Percentiles rank a stretch among this genome's conserved stretches.
Evolutionary conservation across 495 filamentous ascomycete genomes (phyloP).

Genomic region (Aspergillus sclerotioniger): DNA sequence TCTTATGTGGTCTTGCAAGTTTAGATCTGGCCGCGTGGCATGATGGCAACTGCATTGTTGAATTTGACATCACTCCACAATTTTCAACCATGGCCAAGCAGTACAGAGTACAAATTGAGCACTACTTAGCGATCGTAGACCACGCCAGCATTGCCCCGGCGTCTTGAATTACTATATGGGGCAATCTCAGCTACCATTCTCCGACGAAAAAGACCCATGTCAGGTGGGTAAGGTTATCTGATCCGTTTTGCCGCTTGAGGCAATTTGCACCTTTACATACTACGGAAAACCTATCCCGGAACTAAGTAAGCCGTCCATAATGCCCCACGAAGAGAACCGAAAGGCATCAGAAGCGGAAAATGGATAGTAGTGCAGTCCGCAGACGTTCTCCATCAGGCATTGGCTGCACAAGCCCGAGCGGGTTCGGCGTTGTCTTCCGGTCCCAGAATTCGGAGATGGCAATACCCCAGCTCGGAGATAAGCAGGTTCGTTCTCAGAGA

Average conservation of each 20-base stretch:
- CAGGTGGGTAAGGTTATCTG: neutral
- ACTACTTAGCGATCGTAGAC: no score
- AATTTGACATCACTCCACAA: no score
- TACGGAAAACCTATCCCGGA: neutral
- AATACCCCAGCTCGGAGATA: slow-evolving; percentile 1
- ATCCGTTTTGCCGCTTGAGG: neutral
- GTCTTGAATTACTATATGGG: no score
- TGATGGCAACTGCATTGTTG: neutral
- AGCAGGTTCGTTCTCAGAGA: neutral
- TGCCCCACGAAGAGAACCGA: no score
- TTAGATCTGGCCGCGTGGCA: slow-evolving; percentile 2
- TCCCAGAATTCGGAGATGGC: slow-evolving; percentile 2
- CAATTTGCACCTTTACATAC: neutral
- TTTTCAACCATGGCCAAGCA: no score
- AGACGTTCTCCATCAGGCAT: neutral
- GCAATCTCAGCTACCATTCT: neutral
- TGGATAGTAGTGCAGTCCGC: neutral
- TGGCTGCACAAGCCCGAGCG: neutral
- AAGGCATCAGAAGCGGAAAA: no score
- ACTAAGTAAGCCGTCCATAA: neutral
- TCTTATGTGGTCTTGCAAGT: neutral
- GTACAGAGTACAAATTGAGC: no score
- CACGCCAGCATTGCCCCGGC: no score
- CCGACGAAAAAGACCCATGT: neutral
- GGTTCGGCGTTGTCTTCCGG: neutral